A percentile compares a stretch with the other conserved stretches of the same genome.
Evolutionary conservation across 2,329 filamentous ascomycete genomes (phyloP).

Genomic region (Aspergillus aculeatinus): DNA sequence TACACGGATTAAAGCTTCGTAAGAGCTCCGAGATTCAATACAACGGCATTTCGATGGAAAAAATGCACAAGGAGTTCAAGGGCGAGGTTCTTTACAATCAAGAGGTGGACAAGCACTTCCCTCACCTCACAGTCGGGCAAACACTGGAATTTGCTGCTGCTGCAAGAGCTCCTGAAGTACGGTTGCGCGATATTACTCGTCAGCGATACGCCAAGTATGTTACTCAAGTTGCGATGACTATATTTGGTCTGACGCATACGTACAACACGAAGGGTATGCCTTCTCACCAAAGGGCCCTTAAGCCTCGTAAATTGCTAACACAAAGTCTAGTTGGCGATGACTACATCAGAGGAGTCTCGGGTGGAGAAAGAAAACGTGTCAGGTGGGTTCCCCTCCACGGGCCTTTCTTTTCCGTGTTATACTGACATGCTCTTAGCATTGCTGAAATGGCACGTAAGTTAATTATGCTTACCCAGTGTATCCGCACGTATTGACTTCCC

Average conservation of each 20-base stretch:
- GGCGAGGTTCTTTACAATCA: constrained; percentile 43
- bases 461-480: background rate
- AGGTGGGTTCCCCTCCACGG: constrained; percentile 35
- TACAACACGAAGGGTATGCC: constrained; percentile 46
- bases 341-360: constrained; percentile 61
- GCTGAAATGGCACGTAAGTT: constrained; percentile 38
- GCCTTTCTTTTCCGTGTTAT: constrained; percentile 11
- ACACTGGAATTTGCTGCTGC: constrained; percentile 58
- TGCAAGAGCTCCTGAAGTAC: constrained; percentile 48
- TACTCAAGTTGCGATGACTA: constrained; percentile 42
- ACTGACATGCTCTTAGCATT: constrained; percentile 26
- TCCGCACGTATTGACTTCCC: background rate
- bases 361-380: constrained; percentile 62
- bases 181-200: constrained; percentile 44
- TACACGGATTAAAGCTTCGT: constrained; percentile 73
- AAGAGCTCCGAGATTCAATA: constrained; percentile 75
- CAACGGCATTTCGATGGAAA: constrained; percentile 62
- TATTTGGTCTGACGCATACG: constrained; percentile 44
- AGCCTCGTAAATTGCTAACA: constrained; percentile 4
- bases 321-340: constrained; percentile 47
- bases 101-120: constrained; percentile 53
- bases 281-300: background rate
- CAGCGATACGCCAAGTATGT: constrained; percentile 45
- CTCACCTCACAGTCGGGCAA: constrained; percentile 57
- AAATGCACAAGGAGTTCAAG: constrained; percentile 66